Conservation (phyloP, 2,329 filamentous ascomycete genomes). For the Xylariales sp. region DNA sequence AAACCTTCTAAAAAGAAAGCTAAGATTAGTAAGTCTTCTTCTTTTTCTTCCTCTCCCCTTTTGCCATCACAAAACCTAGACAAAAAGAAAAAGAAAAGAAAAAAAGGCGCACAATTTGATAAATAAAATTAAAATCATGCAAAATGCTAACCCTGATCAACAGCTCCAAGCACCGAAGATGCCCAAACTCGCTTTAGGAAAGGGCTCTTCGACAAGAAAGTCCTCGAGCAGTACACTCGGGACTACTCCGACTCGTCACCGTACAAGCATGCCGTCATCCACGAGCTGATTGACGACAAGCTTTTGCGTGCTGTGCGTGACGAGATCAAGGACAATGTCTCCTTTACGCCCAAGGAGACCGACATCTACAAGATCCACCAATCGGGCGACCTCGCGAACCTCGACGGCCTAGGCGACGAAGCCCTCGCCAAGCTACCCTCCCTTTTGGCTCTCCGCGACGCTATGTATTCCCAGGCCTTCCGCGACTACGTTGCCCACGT, state of each 20-base stretch:
- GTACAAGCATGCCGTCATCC: slow-evolving; percentile 95
- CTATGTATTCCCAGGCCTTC: slow-evolving; percentile 90
- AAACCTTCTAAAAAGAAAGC: slow-evolving; percentile 64
- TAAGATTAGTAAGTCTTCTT: slow-evolving; percentile 53
- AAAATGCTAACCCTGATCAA: slow-evolving; percentile 30
- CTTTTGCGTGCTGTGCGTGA: slow-evolving; percentile 87
- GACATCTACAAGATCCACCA: slow-evolving; percentile 99
- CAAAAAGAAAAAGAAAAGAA: neutral
- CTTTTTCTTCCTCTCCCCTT: neutral
- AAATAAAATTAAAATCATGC: neutral
- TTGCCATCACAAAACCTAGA: neutral
- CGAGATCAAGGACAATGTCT: slow-evolving; percentile 90
- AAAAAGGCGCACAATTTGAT: neutral
- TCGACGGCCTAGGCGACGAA: slow-evolving; percentile 90
- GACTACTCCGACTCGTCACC: slow-evolving; percentile 73
- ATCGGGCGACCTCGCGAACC: slow-evolving; percentile 95
- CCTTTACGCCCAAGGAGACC: slow-evolving; percentile 98
- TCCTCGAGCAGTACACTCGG: slow-evolving; percentile 68
- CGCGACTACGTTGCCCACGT: slow-evolving; percentile 88
- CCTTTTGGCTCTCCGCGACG: slow-evolving; percentile 90
- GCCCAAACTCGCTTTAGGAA: slow-evolving; percentile 71
- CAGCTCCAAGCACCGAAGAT: slow-evolving; percentile 62
- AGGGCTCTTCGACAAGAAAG: slow-evolving; percentile 71
- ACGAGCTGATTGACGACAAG: slow-evolving; percentile 79
- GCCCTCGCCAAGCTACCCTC: slow-evolving; percentile 89